Evolutionary conservation across 2,329 filamentous ascomycete genomes (phyloP).

Genomic region (Arthrobotrys pseudoclavata): DNA sequence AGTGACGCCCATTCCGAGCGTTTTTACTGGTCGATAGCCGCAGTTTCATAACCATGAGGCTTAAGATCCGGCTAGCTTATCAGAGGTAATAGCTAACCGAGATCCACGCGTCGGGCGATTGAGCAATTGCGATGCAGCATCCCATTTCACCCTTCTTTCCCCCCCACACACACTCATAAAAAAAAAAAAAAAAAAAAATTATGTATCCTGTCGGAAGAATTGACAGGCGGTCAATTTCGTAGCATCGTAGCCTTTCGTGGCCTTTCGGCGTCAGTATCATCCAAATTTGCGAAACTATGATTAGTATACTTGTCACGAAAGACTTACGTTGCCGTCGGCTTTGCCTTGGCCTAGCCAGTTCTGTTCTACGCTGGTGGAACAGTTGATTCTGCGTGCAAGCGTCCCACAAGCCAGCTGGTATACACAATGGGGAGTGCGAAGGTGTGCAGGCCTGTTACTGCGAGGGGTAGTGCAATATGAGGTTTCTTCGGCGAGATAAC

Average conservation of each 20-base stretch:
- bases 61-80: constrained; percentile 50
- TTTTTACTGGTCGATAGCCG: constrained; percentile 21
- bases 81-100: constrained; percentile 26
- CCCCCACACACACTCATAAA: background rate
- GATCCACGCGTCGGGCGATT: constrained; percentile 32
- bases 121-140: constrained; percentile 25
- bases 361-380: constrained; percentile 19
- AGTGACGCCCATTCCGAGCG: background rate
- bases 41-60: constrained; percentile 17
- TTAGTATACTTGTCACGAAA: constrained; percentile 38
- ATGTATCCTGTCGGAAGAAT: constrained; percentile 29
- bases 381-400: constrained; percentile 20
- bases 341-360: constrained; percentile 35
- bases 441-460: constrained; percentile 17
- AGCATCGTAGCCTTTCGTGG: background rate
- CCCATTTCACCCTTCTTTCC: background rate
- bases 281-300: constrained; percentile 42
- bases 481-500: constrained; percentile 45
- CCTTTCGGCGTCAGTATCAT: constrained; percentile 3
- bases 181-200: background rate
- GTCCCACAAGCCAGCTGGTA: constrained; percentile 42
- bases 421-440: constrained; percentile 39
- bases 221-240: constrained; percentile 17
- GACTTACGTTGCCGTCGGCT: constrained; percentile 35
- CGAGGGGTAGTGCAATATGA: constrained; percentile 8